A percentile compares a stretch with the other conserved stretches of the same genome.
Evolutionary conservation across 768 basidiomycete species (phyloP).

Genomic region (Lenzites betulinus): DNA sequence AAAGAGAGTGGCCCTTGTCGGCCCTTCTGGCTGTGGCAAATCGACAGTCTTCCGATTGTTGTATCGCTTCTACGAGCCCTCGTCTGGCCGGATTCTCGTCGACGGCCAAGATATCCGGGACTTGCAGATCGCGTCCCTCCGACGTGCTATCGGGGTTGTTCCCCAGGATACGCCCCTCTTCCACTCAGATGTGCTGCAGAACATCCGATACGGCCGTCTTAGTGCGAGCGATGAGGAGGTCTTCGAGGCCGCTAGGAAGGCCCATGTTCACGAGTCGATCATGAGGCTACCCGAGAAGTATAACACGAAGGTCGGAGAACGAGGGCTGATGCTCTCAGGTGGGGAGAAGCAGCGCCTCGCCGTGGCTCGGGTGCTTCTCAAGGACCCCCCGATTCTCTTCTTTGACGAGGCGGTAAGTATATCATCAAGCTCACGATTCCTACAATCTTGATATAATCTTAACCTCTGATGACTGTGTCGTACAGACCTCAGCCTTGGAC

Average conservation of each 20-base stretch:
- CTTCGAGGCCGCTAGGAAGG: conserved; percentile 76
- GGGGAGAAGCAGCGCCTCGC: conserved; percentile 98
- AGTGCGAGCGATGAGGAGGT: conserved; percentile 86
- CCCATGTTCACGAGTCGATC: conserved; percentile 85
- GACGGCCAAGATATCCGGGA: conserved; percentile 86
- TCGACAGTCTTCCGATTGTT: conserved; percentile 90
- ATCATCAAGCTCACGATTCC: background rate
- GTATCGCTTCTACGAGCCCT: conserved; percentile 92
- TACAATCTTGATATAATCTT: background rate
- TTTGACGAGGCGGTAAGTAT: conserved; percentile 93
- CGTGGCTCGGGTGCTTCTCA: conserved; percentile 88
- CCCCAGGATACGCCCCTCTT: conserved; percentile 98
- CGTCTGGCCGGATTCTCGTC: conserved; percentile 75
- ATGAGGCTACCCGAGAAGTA: conserved; percentile 84
- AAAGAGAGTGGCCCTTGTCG: conserved; percentile 96
- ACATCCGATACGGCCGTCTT: conserved; percentile 89
- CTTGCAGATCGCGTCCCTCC: conserved; percentile 70
- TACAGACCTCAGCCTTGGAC: conserved; percentile 92
- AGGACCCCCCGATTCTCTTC: conserved; percentile 94
- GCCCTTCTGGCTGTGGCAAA: conserved; percentile 96
- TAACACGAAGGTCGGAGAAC: conserved; percentile 88
- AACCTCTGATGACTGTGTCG: background rate
- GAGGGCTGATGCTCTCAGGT: conserved; percentile 97
- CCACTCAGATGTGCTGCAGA: conserved; percentile 94
- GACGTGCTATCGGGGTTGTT: conserved; percentile 85